Evolutionary conservation across 1,284 basidiomycete genomes (phyloP).

Genomic region (Tilletia setariae): DNA sequence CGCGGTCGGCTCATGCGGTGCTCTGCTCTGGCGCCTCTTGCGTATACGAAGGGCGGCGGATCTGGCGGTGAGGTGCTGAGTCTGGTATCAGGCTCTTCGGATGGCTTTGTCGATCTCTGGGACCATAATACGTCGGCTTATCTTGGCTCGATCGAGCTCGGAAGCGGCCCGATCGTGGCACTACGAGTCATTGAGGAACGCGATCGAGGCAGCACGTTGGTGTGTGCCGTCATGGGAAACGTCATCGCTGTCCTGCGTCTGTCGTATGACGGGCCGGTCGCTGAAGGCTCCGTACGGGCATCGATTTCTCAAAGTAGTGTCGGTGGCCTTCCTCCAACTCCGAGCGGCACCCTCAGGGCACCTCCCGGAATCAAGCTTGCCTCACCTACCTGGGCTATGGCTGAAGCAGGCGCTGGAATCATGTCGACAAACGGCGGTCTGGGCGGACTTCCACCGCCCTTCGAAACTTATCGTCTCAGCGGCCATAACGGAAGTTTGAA

Average conservation of each 20-base stretch:
- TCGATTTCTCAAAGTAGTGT: conserved; percentile 9
- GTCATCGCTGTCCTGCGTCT: conserved; percentile 1
- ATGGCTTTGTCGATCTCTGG: conserved; percentile 7
- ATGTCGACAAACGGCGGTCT: background rate
- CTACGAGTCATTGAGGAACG: conserved; percentile 6
- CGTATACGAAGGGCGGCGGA: background rate
- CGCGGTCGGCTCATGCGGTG: conserved; percentile 4
- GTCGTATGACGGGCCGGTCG: background rate
- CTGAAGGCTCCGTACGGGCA: background rate
- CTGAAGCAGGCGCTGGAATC: background rate
- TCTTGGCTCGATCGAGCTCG: conserved; percentile 3
- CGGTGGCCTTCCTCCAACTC: conserved; percentile 1
- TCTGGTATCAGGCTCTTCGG: background rate
- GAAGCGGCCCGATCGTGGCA: background rate
- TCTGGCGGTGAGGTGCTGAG: background rate
- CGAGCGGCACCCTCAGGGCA: background rate
- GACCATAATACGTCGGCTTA: background rate
- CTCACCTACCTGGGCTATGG: background rate
- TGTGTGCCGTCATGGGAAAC: background rate
- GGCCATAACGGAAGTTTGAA: conserved; percentile 11
- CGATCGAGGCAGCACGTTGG: background rate
- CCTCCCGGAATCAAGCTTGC: conserved; percentile 13
- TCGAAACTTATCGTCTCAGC: conserved; percentile 9
- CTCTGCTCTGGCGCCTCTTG: background rate
- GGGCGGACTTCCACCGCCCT: background rate